Conservation (phyloP, 2,329 filamentous ascomycete genomes). For the Elsinoe arachidis region DNA sequence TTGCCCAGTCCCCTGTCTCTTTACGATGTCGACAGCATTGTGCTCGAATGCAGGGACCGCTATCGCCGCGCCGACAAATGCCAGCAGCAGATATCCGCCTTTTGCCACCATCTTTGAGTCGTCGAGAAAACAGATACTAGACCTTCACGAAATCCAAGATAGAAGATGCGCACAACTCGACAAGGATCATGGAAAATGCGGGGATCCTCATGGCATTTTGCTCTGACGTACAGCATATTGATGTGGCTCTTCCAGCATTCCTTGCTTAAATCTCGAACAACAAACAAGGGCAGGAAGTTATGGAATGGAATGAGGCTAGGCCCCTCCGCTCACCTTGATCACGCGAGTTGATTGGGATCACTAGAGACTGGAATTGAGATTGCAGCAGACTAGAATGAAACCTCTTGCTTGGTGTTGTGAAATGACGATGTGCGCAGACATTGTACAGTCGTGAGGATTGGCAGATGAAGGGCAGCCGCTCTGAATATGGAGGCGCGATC, state of each 20-base stretch:
- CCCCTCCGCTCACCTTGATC: not conserved
- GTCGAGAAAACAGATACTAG: not conserved
- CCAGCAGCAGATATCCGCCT: not conserved
- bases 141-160: not conserved
- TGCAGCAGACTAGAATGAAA: no score
- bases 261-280: slow-evolving; percentile 6
- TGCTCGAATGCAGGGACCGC: not conserved
- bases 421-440: no score
- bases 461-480: no score
- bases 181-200: not conserved
- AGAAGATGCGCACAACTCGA: not conserved
- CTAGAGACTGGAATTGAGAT: not conserved
- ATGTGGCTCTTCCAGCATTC: not conserved
- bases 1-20: not conserved
- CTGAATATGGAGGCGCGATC: no score
- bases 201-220: not conserved
- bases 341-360: not conserved
- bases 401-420: no score
- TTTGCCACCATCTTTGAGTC: not conserved
- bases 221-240: not conserved
- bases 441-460: no score
- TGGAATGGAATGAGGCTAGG: slow-evolving; percentile 1
- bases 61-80: not conserved
- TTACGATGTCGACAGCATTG: not conserved
- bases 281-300: slow-evolving; percentile 1